These are phyloP conservation scores for Pleurotus tuoliensis DNA, from an alignment of 768 basidiomycete species.

Conservation along the genomic window DNA sequence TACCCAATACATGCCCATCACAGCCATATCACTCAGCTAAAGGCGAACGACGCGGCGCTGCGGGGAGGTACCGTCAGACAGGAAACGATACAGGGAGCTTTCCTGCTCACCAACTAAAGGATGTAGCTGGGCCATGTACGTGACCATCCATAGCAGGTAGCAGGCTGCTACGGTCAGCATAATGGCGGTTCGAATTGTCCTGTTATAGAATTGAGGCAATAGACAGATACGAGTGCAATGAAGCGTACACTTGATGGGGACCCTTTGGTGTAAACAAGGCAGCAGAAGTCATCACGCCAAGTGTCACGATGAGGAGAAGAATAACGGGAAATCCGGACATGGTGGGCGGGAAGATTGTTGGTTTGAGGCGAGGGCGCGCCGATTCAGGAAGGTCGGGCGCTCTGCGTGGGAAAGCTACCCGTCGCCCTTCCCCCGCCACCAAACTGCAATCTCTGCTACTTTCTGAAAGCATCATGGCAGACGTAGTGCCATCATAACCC, in stretches of 20 bases:
- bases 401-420: too few relatives aligned
- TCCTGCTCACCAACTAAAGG: constrained; percentile 73
- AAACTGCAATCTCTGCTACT: too few relatives aligned
- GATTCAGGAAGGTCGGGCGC: too few relatives aligned
- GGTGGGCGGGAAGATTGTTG: not conserved
- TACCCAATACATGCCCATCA: too few relatives aligned
- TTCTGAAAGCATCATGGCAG: too few relatives aligned
- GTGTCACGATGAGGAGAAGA: constrained; percentile 59
- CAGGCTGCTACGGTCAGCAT: constrained; percentile 78
- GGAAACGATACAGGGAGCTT: not conserved
- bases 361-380: too few relatives aligned
- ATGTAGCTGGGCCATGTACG: constrained; percentile 93
- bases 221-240: not conserved
- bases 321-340: constrained; percentile 62
- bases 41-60: constrained; percentile 7
- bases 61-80: not conserved
- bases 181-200: constrained; percentile 77
- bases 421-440: too few relatives aligned
- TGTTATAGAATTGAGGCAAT: constrained; percentile 24
- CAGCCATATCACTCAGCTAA: not conserved
- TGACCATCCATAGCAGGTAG: constrained; percentile 96
- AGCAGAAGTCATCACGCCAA: constrained; percentile 58
- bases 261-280: constrained; percentile 82
- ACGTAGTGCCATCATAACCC: too few relatives aligned
- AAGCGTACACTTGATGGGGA: constrained; percentile 74